Conservation (phyloP, 2,329 filamentous ascomycete genomes). For the Xylariaceae sp. region DNA sequence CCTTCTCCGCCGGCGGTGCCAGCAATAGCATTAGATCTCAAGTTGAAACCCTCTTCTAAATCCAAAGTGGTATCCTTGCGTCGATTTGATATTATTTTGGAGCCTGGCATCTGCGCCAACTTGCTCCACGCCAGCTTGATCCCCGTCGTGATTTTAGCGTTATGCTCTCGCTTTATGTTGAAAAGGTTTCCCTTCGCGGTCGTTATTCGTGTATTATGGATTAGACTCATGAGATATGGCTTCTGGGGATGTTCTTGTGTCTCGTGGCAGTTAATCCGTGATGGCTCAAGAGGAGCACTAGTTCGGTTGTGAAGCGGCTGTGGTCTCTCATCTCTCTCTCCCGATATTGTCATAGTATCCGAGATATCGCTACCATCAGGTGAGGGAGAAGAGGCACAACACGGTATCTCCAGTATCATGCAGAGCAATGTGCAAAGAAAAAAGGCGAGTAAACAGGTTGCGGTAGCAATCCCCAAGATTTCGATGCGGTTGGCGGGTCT, state of each 20-base stretch:
- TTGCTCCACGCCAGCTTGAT: slow-evolving; percentile 12
- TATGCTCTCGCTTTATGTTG: slow-evolving; percentile 5
- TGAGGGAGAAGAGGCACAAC: background rate
- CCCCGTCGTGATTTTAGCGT: slow-evolving; percentile 9
- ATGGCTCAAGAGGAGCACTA: background rate
- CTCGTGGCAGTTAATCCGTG: background rate
- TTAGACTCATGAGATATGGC: background rate
- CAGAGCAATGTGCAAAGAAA: slow-evolving; percentile 18
- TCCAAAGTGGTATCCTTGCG: slow-evolving; percentile 9
- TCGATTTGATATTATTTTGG: background rate
- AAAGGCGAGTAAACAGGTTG: slow-evolving; percentile 21
- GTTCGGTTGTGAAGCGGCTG: background rate
- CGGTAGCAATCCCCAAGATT: slow-evolving; percentile 20
- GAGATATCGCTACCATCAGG: background rate
- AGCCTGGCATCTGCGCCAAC: background rate
- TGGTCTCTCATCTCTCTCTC: background rate
- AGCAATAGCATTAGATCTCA: background rate
- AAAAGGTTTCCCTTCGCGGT: background rate
- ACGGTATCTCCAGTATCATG: background rate
- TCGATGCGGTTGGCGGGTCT: slow-evolving; percentile 19
- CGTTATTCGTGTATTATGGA: background rate
- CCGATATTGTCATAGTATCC: background rate
- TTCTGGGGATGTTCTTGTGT: background rate
- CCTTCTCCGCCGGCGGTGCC: background rate
- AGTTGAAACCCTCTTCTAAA: slow-evolving; percentile 14